Percentiles rank a stretch among this genome's conserved stretches.
These are phyloP conservation scores for Puccinia horiana DNA, from an alignment of 1,284 basidiomycete genomes.

Conservation along the genomic window DNA sequence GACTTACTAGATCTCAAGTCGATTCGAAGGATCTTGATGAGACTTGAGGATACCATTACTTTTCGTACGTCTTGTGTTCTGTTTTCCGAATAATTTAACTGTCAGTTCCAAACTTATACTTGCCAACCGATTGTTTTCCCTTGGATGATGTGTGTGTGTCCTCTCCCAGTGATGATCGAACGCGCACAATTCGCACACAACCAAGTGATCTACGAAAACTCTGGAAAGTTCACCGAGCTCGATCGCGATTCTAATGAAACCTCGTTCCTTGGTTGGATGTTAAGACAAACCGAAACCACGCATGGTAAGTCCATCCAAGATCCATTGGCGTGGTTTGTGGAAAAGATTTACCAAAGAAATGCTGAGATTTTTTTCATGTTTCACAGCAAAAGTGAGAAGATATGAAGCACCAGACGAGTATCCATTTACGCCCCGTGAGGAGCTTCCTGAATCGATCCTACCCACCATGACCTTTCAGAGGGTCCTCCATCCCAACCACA, in stretches of 20 bases:
- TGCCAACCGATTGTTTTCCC: neutral
- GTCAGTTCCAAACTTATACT: neutral
- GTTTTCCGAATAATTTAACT: neutral
- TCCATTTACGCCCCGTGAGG: conserved; percentile 75
- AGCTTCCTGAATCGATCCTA: conserved; percentile 80
- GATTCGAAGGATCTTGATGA: conserved; percentile 80
- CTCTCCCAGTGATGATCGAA: conserved; percentile 74
- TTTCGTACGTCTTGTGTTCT: conserved; percentile 65
- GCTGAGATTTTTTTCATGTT: neutral
- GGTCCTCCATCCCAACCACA: conserved; percentile 75
- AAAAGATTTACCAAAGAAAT: neutral
- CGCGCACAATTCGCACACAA: conserved; percentile 95
- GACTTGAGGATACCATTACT: conserved; percentile 98
- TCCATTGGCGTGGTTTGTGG: too few species aligned
- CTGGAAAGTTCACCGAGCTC: conserved; percentile 64
- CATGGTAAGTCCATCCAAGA: conserved; percentile 75
- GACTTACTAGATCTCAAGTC: conserved; percentile 70
- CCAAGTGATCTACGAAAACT: conserved; percentile 75
- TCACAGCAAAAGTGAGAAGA: conserved; percentile 76
- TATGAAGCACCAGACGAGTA: conserved; percentile 90
- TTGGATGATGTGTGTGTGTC: neutral
- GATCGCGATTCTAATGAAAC: conserved; percentile 74
- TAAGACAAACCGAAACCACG: conserved; percentile 88
- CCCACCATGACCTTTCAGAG: conserved; percentile 73
- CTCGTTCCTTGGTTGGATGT: conserved; percentile 90